Percentiles rank a stretch among this genome's conserved stretches.
These are phyloP conservation scores for Pichia kudriavzevii DNA, from an alignment of 1,139 yeast species.

Conservation along the genomic window DNA sequence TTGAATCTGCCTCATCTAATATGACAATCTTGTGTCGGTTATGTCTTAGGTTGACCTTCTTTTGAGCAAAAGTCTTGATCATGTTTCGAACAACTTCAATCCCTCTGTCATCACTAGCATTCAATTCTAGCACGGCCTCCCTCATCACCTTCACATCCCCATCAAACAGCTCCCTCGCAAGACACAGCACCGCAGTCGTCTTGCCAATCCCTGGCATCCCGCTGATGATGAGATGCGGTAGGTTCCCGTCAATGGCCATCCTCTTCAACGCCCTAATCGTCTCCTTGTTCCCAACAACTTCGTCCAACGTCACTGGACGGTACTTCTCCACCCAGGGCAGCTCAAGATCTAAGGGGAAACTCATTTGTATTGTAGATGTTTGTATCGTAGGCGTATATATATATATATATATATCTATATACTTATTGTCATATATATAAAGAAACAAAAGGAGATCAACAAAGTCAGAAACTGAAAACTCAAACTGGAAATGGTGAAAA, in stretches of 20 bases:
- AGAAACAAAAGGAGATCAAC: not conserved
- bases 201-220: constrained; percentile 97
- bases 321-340: constrained; percentile 80
- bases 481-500: too few relatives aligned
- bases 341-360: constrained; percentile 25
- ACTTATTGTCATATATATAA: not conserved
- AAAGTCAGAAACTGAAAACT: too few relatives aligned
- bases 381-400: not conserved
- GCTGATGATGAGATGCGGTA: constrained; percentile 92
- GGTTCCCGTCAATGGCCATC: constrained; percentile 87
- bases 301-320: constrained; percentile 70
- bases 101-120: constrained; percentile 96
- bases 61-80: constrained; percentile 92
- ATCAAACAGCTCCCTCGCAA: constrained; percentile 80
- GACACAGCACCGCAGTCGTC: constrained; percentile 87
- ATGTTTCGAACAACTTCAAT: constrained; percentile 89
- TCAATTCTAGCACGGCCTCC: constrained; percentile 85
- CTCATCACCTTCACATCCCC: constrained; percentile 40
- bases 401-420: not conserved
- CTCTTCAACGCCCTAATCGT: constrained; percentile 78
- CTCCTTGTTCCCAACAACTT: constrained; percentile 89
- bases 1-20: constrained; percentile 93
- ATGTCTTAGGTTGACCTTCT: constrained; percentile 65
- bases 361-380: constrained; percentile 7
- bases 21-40: constrained; percentile 86